Percentiles rank a stretch among this genome's conserved stretches.
Conservation (phyloP, 257 asterid genomes). For the Plantago elongata region DNA sequence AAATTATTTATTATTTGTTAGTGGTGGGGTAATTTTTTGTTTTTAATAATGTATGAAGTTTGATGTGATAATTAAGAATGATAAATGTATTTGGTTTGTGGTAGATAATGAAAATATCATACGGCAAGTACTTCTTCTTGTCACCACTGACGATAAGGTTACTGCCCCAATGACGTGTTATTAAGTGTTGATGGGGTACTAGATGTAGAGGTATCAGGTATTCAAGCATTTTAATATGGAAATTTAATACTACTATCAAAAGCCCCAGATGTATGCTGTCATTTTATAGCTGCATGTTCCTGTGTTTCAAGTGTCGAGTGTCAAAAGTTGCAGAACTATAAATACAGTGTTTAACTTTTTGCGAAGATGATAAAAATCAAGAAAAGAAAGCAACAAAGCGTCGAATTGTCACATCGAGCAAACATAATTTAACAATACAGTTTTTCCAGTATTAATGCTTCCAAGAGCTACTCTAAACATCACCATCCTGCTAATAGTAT, state of each 20-base stretch:
- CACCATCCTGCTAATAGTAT: background rate
- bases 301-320: background rate
- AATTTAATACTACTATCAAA: background rate
- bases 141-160: no score
- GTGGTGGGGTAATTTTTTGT: no score
- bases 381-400: background rate
- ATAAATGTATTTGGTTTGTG: no score
- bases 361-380: background rate
- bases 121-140: background rate
- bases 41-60: no score
- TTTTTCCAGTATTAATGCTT: background rate
- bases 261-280: background rate
- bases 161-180: background rate
- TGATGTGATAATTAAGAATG: no score
- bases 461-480: background rate
- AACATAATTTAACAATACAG: background rate
- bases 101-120: background rate
- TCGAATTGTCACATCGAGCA: background rate
- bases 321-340: background rate
- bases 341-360: no score
- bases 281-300: background rate
- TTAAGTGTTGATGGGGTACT: constrained; percentile 4
- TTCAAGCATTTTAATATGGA: no score
- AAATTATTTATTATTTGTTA: no score
- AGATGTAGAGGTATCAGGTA: no score